Conservation (phyloP, 2,329 filamentous ascomycete genomes). For the Arthrobotrys sphaeroides region DNA sequence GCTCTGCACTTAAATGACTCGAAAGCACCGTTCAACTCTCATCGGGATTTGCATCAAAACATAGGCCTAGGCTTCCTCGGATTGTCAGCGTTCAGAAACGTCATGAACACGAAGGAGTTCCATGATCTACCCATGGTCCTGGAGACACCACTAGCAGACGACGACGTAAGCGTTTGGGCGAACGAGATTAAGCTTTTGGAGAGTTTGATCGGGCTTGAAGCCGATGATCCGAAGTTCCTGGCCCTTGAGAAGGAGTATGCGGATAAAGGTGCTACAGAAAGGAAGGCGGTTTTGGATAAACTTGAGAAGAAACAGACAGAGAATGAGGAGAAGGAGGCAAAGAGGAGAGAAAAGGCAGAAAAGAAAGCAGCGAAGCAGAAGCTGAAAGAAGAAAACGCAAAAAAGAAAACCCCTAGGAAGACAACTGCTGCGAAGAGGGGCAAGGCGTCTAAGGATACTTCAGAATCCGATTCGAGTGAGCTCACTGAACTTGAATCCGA, state of each 20-base stretch:
- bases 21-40: conserved; percentile 83
- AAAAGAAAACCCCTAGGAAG: conserved; percentile 22
- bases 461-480: conserved; percentile 14
- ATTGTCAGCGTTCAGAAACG: conserved; percentile 84
- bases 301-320: conserved; percentile 71
- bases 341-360: conserved; percentile 32
- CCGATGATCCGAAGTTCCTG: conserved; percentile 72
- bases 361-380: conserved; percentile 38
- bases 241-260: conserved; percentile 72
- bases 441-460: not conserved
- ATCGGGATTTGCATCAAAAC: conserved; percentile 91
- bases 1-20: conserved; percentile 95
- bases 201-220: conserved; percentile 82
- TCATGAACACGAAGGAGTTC: conserved; percentile 84
- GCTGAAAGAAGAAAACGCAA: conserved; percentile 18
- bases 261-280: conserved; percentile 74
- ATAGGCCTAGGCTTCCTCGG: conserved; percentile 96
- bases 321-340: conserved; percentile 49
- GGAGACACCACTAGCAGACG: conserved; percentile 89
- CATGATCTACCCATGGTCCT: conserved; percentile 87
- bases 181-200: conserved; percentile 95
- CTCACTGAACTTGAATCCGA: conserved; percentile 20
- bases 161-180: conserved; percentile 79
- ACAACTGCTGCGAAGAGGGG: not conserved
- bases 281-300: conserved; percentile 79